A percentile compares a stretch with the other conserved stretches of the same genome.
Evolutionary conservation across 805 yeast genomes (phyloP).

Genomic region (Ogataea methanolica): DNA sequence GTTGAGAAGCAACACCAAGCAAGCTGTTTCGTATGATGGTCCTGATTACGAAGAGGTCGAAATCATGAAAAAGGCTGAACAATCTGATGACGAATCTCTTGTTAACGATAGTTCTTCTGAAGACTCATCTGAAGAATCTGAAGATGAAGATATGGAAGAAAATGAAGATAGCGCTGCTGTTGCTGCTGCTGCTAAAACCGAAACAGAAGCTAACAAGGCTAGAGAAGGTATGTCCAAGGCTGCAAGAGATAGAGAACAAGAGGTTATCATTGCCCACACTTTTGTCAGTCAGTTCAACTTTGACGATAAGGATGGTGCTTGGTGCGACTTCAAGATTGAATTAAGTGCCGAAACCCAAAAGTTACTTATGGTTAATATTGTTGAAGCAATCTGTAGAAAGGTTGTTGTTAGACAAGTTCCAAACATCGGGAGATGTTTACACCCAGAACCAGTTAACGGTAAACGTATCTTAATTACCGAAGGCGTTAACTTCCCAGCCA

Average conservation of each 20-base stretch:
- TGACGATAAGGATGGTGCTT: slow-evolving; percentile 81
- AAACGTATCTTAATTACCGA: slow-evolving; percentile 85
- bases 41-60: slow-evolving; percentile 95
- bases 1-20: slow-evolving; percentile 60
- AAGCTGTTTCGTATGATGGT: slow-evolving; percentile 87
- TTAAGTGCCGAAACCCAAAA: slow-evolving; percentile 84
- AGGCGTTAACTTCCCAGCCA: slow-evolving; percentile 95
- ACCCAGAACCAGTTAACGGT: slow-evolving; percentile 67
- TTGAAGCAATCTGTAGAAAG: slow-evolving; percentile 85
- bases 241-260: slow-evolving; percentile 83
- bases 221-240: slow-evolving; percentile 42
- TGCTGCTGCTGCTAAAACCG: slow-evolving; percentile 6
- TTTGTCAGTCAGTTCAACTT: slow-evolving; percentile 78
- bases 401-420: slow-evolving; percentile 93
- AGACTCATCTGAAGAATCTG: slow-evolving; percentile 29
- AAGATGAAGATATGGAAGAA: slow-evolving; percentile 35
- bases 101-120: slow-evolving; percentile 33
- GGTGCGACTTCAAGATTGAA: slow-evolving; percentile 90
- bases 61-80: slow-evolving; percentile 79
- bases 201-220: slow-evolving; percentile 8
- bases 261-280: slow-evolving; percentile 67
- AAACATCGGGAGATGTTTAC: slow-evolving; percentile 87
- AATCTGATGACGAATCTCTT: slow-evolving; percentile 64
- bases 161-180: slow-evolving; percentile 18
- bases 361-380: slow-evolving; percentile 92